Evolutionary conservation across 1,139 yeast species (phyloP).

Genomic region (Geotrichum cucujoidarum): DNA sequence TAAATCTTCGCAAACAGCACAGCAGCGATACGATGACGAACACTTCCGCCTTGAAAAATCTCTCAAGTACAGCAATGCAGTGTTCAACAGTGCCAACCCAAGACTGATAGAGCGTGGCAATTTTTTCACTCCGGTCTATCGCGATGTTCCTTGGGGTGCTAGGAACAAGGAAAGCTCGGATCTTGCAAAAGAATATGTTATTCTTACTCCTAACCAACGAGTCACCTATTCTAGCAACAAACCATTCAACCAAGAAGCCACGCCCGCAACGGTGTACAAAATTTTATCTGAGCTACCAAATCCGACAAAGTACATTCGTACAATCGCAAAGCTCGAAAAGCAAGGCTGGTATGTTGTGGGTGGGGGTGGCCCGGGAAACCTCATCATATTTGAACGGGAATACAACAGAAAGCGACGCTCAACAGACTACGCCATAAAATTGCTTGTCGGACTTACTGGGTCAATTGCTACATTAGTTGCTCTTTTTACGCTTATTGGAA

Average conservation of each 20-base stretch:
- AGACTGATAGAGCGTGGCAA: conserved; percentile 44
- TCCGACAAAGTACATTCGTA: conserved; percentile 35
- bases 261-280: conserved; percentile 44
- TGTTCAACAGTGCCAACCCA: conserved; percentile 34
- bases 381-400: conserved; percentile 38
- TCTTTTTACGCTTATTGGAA: conserved; percentile 17
- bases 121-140: conserved; percentile 48
- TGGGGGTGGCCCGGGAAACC: conserved; percentile 37
- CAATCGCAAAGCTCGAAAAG: conserved; percentile 39
- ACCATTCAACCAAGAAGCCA: conserved; percentile 36
- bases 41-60: conserved; percentile 49
- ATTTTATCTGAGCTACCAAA: conserved; percentile 42
- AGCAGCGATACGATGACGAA: conserved; percentile 42
- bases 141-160: conserved; percentile 9
- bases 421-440: conserved; percentile 20
- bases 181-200: conserved; percentile 40
- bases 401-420: conserved; percentile 22
- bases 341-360: conserved; percentile 48
- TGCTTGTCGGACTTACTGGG: conserved; percentile 18
- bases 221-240: conserved; percentile 42
- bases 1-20: conserved; percentile 42
- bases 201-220: conserved; percentile 44
- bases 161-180: conserved; percentile 1
- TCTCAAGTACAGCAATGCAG: conserved; percentile 48
- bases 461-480: conserved; percentile 20